Evolutionary conservation across 1,284 basidiomycete genomes (phyloP), one percentile per base, ranked within the genome.

Genomic region (Volvariella volvacea): DNA sequence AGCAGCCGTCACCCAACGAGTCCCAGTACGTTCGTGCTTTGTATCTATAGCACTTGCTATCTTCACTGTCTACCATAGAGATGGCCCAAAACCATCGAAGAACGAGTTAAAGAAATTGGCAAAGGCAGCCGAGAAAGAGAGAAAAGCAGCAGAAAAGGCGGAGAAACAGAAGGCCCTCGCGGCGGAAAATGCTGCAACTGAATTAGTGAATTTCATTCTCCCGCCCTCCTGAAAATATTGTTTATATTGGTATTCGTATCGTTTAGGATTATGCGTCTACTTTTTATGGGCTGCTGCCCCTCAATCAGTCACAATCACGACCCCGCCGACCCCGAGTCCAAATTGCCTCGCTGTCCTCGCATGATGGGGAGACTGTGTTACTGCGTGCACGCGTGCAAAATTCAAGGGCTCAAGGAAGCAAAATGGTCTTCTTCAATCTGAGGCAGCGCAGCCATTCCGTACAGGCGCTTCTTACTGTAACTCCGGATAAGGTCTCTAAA

Each of bases 341-440:
- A 55, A 88, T 99, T 53, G 65, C 71, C 22, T 68, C 80, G 10
- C 70, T 99, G 44, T 77, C 76, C 36, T 73, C 81, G 19, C 75
- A 78, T 45, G 73, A 88, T 55, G 91, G 87, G n/a, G 72, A 95
- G 62, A 76, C 72, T 12, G 87, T 98, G 48, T 66, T 90, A 48
- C 71, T 99, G 53, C 86, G 94, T 55, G 93, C 93, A 15, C 83
- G 95, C 50, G 77, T 99, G 34, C 92, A 97, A 63, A 95, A 89
- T 28, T 88, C 87, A 37, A 84, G 96, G 53, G 87, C 90, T 1
- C 90, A 94, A 63, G 89, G 89, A 63, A 80, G 73, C 68, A 99
- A 95, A 71, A 92, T 98, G 78, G 89, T 90, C 43, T 99, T 99
- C 68, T 70, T 99, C 47, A 85, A 84, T 57, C 76, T 99, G 49